Evolutionary conservation across 2,329 filamentous ascomycete genomes (phyloP), one percentile per base, ranked within the genome.

Genomic region (Falciphora oryzae): DNA sequence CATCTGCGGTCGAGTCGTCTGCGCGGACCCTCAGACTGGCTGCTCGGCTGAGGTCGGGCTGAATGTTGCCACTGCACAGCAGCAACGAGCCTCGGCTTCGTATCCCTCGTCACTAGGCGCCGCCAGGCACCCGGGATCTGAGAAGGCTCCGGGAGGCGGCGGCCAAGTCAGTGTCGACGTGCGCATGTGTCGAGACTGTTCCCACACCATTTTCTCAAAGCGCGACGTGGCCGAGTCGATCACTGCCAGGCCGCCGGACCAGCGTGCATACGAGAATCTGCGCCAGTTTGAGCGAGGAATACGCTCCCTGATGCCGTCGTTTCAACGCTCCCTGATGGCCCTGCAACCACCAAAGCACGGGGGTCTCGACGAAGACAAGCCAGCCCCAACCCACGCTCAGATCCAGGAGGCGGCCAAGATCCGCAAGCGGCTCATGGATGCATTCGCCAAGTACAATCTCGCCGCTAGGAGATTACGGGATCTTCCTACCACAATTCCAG

Each of bases 141-240:
- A 59, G 18, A 61, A 14, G 28, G 4, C 2, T 25, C 66, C 67
- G 31, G 69, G 28, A 11, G 29, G 61, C 61, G 5, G 7, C 8
- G 78, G 78, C 18, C 84, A 88, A 67, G 75, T 96, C 57, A 87
- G 85, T 64, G 77, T 98, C 58, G 92, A 97, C 72, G 81, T 99
- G 22, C 87, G 95, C 57, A 94, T 99, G 85, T 99, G 95, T 76
- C 90, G 89, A 71, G 92, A 96, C 65, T 99, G 95, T 79, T 92
- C 82, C 64, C 75, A 77, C 66, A 85, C 80, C 50, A 79, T 86
- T 60, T 86, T 87, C 69, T 79, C 81, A 62, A 89, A 89, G 70
- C 85, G 89, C 53, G 93, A 97, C 73, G 97, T 97, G 72, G 80
- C 85, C 29, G 85, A 86, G 11, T 90, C 92, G 13, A 75, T 92